Conservation (phyloP, 352 stramenopile genomes). For the Globisporangium abappressorium region DNA sequence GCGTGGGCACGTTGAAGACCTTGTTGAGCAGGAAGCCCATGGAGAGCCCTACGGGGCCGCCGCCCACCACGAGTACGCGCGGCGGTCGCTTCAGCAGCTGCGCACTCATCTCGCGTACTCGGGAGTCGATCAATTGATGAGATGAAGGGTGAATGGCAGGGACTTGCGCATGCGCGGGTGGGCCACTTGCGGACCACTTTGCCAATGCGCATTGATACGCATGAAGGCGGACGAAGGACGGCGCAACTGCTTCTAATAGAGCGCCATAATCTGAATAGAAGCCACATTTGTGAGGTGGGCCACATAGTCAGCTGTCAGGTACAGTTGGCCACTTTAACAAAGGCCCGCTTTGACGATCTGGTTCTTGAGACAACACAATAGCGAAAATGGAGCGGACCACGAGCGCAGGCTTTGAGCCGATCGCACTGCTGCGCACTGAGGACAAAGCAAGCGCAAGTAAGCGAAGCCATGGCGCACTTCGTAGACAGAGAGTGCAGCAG, state of each 20-base stretch:
- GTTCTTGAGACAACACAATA: neutral
- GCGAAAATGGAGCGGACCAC: neutral
- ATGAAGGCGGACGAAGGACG: neutral
- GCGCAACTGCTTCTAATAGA: neutral
- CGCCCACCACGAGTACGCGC: conserved; percentile 73
- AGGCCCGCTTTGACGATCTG: neutral
- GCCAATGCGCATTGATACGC: conserved; percentile 3
- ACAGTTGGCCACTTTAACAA: neutral
- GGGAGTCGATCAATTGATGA: neutral
- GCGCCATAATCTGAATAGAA: neutral
- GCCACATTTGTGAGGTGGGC: neutral
- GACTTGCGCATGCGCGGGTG: neutral
- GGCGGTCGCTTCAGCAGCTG: conserved; percentile 13
- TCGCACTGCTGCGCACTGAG: neutral
- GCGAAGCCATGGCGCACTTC: neutral
- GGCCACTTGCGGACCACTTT: neutral
- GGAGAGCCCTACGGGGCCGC: conserved; percentile 64
- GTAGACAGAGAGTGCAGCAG: neutral
- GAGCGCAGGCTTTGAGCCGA: neutral
- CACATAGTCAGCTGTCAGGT: neutral
- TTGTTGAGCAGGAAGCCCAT: conserved; percentile 69
- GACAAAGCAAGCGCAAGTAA: neutral
- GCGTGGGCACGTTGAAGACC: conserved; percentile 63
- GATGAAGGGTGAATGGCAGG: neutral
- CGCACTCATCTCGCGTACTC: neutral